Conservation (phyloP, 768 basidiomycete species). For the Rossbeevera mucosa region DNA sequence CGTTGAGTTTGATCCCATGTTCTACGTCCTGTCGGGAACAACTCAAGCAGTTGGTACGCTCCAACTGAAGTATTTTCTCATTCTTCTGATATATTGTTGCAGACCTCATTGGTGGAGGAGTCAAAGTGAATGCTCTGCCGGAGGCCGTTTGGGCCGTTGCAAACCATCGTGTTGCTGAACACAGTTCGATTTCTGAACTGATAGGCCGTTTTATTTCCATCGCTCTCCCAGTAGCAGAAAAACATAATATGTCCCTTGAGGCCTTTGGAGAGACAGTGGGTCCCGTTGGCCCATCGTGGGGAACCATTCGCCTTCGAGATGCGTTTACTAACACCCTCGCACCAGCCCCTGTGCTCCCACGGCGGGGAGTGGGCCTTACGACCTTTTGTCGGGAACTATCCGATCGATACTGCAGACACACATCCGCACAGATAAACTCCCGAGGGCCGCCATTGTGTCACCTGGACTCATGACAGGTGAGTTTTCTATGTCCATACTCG, state of each 20-base stretch:
- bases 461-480: conserved; percentile 31
- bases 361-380: conserved; percentile 33
- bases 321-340: conserved; percentile 32
- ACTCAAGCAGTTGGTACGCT: conserved; percentile 27
- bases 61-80: neutral
- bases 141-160: conserved; percentile 36
- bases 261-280: conserved; percentile 37
- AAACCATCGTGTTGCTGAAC: conserved; percentile 34
- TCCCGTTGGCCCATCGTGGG: conserved; percentile 25
- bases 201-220: conserved; percentile 10
- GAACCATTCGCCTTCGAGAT: conserved; percentile 36
- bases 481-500: neutral
- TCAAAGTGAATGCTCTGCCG: conserved; percentile 46
- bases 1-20: conserved; percentile 17
- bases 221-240: conserved; percentile 15
- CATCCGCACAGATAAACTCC: conserved; percentile 22
- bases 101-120: conserved; percentile 40
- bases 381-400: conserved; percentile 42
- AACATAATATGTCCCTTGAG: conserved; percentile 39
- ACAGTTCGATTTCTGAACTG: conserved; percentile 22
- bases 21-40: conserved; percentile 20
- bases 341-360: conserved; percentile 43
- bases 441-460: conserved; percentile 29
- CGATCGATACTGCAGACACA: conserved; percentile 34
- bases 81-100: conserved; percentile 25